Evolutionary conservation across 768 basidiomycete species (phyloP), one percentile per base, ranked within the genome.

Genomic region (Lactarius deliciosus): DNA sequence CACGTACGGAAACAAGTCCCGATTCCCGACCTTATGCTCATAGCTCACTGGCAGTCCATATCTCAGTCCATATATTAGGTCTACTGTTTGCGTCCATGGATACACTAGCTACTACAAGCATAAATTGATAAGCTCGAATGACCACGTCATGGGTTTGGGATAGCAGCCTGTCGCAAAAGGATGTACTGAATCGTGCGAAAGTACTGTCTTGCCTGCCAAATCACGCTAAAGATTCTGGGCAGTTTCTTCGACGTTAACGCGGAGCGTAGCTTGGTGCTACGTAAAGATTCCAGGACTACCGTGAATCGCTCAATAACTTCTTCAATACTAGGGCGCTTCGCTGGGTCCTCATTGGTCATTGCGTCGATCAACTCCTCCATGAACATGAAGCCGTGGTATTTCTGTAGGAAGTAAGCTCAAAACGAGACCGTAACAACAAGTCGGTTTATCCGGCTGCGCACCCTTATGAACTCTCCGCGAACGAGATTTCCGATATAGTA

Each of bases 401-500:
- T 68, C 75, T 76, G 50, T 25, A 25, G 25, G 25, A 25, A 22
- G 47, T 25, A 11, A 58, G 8, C 15, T 7, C 61, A 58, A 41
- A 30, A 50, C 40, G 30, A 57, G 25, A 10, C n/a, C 10, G 5
- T 25, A 64, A 1, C 47, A 13, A 20, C n/a, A 15, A 30, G 28
- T 45, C n/a, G 10, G n/a, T n/a, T 10, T 25, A 43, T 16, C 10
- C 43, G n/a, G 47, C 18, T 11, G 58, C 72, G 6, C 59, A 79
- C 78, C 45, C 61, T 62, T 7, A 74, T 32, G 34, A 79, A 75
- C 3, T 73, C 41, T 25, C 60, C 55, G 9, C 72, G 69, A 18
- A 80, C 73, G 16, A 75, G 34, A 50, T 78, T 78, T 5, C 76
- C 79, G 13, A 79, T 40, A 43, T 74, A 75, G 64, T 78, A 79